phyloP scores from a whole-genome alignment of 1,284 basidiomycete species.

The Ceratobasidium theobromae region DNA sequence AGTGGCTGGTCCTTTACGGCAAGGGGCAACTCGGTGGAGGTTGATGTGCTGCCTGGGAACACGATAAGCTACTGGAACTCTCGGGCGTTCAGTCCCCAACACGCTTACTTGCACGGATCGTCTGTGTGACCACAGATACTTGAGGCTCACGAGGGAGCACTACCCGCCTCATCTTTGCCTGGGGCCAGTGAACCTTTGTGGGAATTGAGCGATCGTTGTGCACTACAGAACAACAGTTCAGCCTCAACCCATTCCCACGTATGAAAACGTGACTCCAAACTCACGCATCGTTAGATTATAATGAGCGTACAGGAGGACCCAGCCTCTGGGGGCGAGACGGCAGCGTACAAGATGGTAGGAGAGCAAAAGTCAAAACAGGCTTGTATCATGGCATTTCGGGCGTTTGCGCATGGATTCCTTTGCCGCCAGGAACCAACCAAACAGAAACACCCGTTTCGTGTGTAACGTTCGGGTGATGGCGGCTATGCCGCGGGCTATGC shows the following conservation, averaged over 20 bases:
- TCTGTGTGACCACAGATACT: slow-evolving; percentile 24
- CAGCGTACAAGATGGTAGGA: slow-evolving; percentile 4
- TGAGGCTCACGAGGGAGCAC: slow-evolving; percentile 18
- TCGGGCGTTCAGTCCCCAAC: not conserved
- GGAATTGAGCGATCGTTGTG: not conserved
- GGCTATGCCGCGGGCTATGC: too few relatives aligned
- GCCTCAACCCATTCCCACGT: not conserved
- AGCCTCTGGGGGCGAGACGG: not conserved
- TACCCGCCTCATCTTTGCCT: slow-evolving; percentile 20
- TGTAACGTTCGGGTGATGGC: not conserved
- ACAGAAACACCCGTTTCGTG: not conserved
- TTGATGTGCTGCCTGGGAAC: slow-evolving; percentile 11
- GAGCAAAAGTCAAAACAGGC: not conserved
- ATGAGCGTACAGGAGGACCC: slow-evolving; percentile 21
- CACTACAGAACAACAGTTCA: not conserved
- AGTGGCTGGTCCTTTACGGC: not conserved
- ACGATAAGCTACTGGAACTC: not conserved
- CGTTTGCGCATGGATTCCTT: slow-evolving; percentile 22
- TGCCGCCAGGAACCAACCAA: not conserved
- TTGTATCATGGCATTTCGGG: too few relatives aligned
- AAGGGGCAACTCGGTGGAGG: not conserved
- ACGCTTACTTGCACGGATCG: slow-evolving; percentile 15
- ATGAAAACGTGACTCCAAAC: not conserved
- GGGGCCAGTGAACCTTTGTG: slow-evolving; percentile 15
- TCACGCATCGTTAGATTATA: slow-evolving; percentile 4